Evolutionary conservation across 768 basidiomycete genomes (phyloP).

Genomic region (Chiua virens): DNA sequence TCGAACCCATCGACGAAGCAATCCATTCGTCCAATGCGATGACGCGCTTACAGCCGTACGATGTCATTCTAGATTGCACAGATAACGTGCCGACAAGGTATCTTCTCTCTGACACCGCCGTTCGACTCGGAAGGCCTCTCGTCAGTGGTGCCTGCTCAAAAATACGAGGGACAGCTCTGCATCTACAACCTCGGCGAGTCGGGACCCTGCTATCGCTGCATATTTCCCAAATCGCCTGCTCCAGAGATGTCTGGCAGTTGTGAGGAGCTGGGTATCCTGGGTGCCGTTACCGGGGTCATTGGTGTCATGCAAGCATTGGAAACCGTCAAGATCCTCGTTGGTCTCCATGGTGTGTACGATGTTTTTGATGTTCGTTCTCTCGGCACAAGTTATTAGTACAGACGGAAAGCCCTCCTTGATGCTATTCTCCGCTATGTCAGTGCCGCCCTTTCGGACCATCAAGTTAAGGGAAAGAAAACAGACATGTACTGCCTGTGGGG

Average conservation of each 20-base stretch:
- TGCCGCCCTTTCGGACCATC: slow-evolving; percentile 76
- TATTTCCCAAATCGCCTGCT: slow-evolving; percentile 82
- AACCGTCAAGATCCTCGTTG: slow-evolving; percentile 75
- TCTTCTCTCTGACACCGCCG: slow-evolving; percentile 84
- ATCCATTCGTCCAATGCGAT: slow-evolving; percentile 65
- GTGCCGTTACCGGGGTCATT: slow-evolving; percentile 85
- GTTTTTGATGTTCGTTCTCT: neutral
- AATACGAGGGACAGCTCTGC: slow-evolving; percentile 79
- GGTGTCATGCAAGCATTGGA: slow-evolving; percentile 90
- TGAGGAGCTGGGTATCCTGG: slow-evolving; percentile 86
- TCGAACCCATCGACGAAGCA: slow-evolving; percentile 54
- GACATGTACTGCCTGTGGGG: slow-evolving; percentile 76
- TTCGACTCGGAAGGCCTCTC: slow-evolving; percentile 73
- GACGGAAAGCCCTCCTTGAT: slow-evolving; percentile 66
- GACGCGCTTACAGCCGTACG: slow-evolving; percentile 58
- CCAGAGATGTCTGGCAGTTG: slow-evolving; percentile 69
- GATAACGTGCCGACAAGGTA: slow-evolving; percentile 93
- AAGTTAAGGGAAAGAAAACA: slow-evolving; percentile 73
- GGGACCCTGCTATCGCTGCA: slow-evolving; percentile 91
- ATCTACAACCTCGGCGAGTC: slow-evolving; percentile 65
- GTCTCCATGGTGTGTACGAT: slow-evolving; percentile 54
- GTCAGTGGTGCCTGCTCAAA: slow-evolving; percentile 93
- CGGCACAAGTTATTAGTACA: slow-evolving; percentile 25
- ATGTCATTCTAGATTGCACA: slow-evolving; percentile 89
- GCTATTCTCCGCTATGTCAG: slow-evolving; percentile 69